phyloP scores from a whole-genome alignment of 1,284 basidiomycete genomes.

The Tilletia caries region DNA sequence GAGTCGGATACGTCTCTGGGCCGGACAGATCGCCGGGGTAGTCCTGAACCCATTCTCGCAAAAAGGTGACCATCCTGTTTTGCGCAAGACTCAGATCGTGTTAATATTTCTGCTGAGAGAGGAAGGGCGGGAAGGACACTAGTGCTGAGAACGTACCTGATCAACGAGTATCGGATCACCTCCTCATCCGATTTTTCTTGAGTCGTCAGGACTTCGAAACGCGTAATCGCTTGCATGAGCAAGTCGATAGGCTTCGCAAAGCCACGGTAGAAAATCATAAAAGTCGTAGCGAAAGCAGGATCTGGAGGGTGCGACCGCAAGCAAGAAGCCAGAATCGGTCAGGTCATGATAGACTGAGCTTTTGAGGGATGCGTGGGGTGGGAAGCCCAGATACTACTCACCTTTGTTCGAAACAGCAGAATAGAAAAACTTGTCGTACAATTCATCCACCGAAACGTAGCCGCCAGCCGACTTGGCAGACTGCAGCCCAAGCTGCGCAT shows the following conservation, averaged over 20 bases:
- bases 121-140: not conserved
- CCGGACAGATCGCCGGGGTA: slow-evolving; percentile 46
- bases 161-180: slow-evolving; percentile 42
- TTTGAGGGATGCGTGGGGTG: too few relatives aligned
- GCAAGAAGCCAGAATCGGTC: too few relatives aligned
- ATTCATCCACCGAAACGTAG: slow-evolving; percentile 44
- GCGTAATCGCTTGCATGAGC: slow-evolving; percentile 33
- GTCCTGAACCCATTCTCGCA: slow-evolving; percentile 46
- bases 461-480: slow-evolving; percentile 37
- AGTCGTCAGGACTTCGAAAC: slow-evolving; percentile 36
- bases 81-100: not conserved
- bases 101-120: not conserved
- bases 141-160: slow-evolving; percentile 21
- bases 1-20: slow-evolving; percentile 33
- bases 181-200: slow-evolving; percentile 32
- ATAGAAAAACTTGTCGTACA: slow-evolving; percentile 48
- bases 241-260: slow-evolving; percentile 43
- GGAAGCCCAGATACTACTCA: too few relatives aligned
- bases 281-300: slow-evolving; percentile 34
- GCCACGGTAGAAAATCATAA: slow-evolving; percentile 47
- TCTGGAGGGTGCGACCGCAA: too few relatives aligned
- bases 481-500: slow-evolving; percentile 37
- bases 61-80: slow-evolving; percentile 33
- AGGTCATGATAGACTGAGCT: too few relatives aligned
- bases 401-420: slow-evolving; percentile 41